phyloP scores from a whole-genome alignment of 768 basidiomycete genomes.

The Leccinum truebloodii region DNA sequence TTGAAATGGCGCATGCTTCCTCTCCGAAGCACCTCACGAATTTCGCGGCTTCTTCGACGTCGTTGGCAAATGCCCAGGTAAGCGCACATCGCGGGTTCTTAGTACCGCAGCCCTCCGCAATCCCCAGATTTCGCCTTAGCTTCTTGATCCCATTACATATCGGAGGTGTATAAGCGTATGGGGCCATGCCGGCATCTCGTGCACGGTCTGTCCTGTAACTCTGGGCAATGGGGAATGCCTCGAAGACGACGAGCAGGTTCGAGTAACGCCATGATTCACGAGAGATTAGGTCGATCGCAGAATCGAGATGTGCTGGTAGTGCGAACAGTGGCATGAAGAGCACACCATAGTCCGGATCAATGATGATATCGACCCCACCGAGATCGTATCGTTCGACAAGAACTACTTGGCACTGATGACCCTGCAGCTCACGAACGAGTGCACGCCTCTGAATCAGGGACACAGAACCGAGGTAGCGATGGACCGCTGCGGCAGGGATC shows the following conservation, averaged over 20 bases:
- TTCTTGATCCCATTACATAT: conserved; percentile 70
- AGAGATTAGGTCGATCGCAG: conserved; percentile 45
- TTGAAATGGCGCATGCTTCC: conserved; percentile 47
- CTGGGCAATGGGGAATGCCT: conserved; percentile 59
- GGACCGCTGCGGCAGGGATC: conserved; percentile 37
- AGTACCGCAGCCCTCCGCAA: conserved; percentile 59
- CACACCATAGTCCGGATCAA: conserved; percentile 63
- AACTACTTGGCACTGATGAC: conserved; percentile 46
- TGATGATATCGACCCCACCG: conserved; percentile 61
- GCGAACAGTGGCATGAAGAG: conserved; percentile 47
- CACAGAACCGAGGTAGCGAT: conserved; percentile 72
- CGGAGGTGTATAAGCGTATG: conserved; percentile 61
- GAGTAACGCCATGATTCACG: conserved; percentile 64
- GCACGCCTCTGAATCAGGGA: conserved; percentile 67
- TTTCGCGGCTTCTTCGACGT: conserved; percentile 56
- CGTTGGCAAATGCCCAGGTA: conserved; percentile 62
- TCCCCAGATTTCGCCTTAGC: conserved; percentile 59
- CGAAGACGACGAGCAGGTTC: conserved; percentile 60
- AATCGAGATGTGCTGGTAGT: conserved; percentile 51
- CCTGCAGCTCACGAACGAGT: conserved; percentile 53
- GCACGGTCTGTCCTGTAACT: conserved; percentile 25
- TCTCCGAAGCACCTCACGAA: conserved; percentile 61
- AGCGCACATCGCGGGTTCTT: conserved; percentile 47
- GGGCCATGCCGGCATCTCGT: conserved; percentile 10
- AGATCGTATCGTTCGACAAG: conserved; percentile 67